Evolutionary conservation across 2,329 filamentous ascomycete genomes (phyloP).

Genomic region (Cytospora piceicola): DNA sequence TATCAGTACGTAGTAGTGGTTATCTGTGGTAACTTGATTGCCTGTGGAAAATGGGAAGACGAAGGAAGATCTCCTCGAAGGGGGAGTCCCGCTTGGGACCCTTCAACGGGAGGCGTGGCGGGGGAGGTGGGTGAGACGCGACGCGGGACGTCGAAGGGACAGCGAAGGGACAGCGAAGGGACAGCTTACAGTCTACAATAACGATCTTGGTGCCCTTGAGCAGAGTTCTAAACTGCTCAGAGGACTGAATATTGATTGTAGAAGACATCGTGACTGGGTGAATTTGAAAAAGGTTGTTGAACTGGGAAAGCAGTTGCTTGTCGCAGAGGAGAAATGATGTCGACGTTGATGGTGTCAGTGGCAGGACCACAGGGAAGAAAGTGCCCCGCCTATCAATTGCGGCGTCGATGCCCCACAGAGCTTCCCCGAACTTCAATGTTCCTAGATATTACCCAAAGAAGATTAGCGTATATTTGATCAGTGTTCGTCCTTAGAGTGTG

Average conservation of each 20-base stretch:
- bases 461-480: not conserved
- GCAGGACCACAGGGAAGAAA: conserved; percentile 8
- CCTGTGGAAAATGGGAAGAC: not conserved
- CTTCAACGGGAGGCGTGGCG: not conserved
- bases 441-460: not conserved
- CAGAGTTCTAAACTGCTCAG: conserved; percentile 67
- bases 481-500: not conserved
- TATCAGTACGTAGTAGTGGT: conserved; percentile 14
- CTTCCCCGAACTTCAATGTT: not conserved
- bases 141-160: no score
- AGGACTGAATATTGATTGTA: conserved; percentile 47
- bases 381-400: not conserved
- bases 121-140: conserved; percentile 14
- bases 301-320: conserved; percentile 4
- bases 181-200: conserved; percentile 80
- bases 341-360: conserved; percentile 14
- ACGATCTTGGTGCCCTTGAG: conserved; percentile 77
- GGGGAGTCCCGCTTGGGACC: not conserved
- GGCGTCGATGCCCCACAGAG: not conserved
- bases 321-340: conserved; percentile 8
- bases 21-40: not conserved
- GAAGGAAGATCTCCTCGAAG: not conserved
- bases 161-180: conserved; percentile 38
- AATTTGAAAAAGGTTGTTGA: not conserved
- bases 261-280: conserved; percentile 36